These are phyloP conservation scores for Turritis glabra DNA, from an alignment of 345 rosid species.

Conservation along the genomic window DNA sequence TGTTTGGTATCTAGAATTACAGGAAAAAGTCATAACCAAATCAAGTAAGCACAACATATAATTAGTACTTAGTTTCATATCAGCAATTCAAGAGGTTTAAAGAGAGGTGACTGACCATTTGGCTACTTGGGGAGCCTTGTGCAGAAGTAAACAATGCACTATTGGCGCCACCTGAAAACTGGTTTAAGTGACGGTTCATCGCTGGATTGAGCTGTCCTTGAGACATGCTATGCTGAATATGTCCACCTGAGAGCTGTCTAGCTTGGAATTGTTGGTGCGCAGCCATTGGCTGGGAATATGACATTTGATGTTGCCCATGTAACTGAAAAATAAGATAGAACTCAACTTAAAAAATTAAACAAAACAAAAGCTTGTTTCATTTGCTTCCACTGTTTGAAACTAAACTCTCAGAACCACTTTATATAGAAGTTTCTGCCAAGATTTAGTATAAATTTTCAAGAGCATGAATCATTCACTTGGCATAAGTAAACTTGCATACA, in stretches of 20 bases:
- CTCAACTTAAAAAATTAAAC: neutral
- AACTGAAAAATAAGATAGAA: constrained; percentile 37
- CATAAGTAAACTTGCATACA: neutral
- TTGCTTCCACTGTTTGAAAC: neutral
- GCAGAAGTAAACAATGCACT: constrained; percentile 83
- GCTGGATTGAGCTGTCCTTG: constrained; percentile 89
- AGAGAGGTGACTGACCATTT: constrained; percentile 60
- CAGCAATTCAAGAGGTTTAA: neutral
- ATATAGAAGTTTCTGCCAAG: neutral
- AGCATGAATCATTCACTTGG: neutral
- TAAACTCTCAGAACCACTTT: neutral
- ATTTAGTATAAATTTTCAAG: neutral
- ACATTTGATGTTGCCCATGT: constrained; percentile 92
- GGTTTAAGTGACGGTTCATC: constrained; percentile 76
- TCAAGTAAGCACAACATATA: constrained; percentile 7
- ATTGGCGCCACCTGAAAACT: constrained; percentile 77
- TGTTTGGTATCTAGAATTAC: constrained; percentile 69
- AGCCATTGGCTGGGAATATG: constrained; percentile 79
- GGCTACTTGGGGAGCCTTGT: constrained; percentile 76
- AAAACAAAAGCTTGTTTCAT: constrained; percentile 4
- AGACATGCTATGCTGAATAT: constrained; percentile 75
- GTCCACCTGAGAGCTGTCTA: constrained; percentile 77
- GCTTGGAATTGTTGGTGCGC: constrained; percentile 82
- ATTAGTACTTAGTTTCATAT: neutral
- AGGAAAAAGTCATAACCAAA: neutral